phyloP scores from a whole-genome alignment of 208 protist genomes.

The Trypanosoma conorhini region DNA sequence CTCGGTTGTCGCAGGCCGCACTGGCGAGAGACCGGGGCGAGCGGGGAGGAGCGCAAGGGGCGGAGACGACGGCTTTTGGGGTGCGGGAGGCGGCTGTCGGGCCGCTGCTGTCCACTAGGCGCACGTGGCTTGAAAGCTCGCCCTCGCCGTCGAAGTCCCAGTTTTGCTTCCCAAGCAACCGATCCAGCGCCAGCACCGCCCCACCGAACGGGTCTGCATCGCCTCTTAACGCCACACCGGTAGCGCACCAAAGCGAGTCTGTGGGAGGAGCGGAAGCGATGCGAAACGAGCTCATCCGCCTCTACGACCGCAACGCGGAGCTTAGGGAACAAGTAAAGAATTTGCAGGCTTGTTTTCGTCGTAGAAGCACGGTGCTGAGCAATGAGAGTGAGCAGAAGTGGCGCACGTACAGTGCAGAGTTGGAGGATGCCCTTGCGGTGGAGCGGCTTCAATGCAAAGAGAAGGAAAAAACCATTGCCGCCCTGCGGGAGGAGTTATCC shows the following conservation, averaged over 20 bases:
- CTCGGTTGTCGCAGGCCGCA: neutral
- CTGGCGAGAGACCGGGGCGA: neutral
- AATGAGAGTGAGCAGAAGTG: neutral
- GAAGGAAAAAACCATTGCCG: slow-evolving; percentile 5
- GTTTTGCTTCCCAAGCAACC: slow-evolving; percentile 29
- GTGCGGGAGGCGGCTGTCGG: neutral
- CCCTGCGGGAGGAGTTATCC: slow-evolving; percentile 3
- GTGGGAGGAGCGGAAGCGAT: slow-evolving; percentile 3
- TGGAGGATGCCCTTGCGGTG: neutral
- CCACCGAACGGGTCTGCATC: slow-evolving; percentile 17
- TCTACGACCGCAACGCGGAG: slow-evolving; percentile 20
- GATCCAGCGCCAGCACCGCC: slow-evolving; percentile 22
- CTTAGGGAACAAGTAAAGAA: slow-evolving; percentile 5
- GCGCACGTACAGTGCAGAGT: slow-evolving; percentile 1
- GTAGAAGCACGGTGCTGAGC: neutral
- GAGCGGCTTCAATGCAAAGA: slow-evolving; percentile 1
- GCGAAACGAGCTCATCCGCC: slow-evolving; percentile 17
- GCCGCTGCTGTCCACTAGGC: neutral
- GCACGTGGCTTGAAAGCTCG: slow-evolving; percentile 17
- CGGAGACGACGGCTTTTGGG: neutral
- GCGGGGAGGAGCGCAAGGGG: neutral
- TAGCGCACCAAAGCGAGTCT: neutral
- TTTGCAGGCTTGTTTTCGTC: neutral
- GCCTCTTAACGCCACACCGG: neutral
- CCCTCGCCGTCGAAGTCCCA: neutral